Evolutionary conservation across 1,284 basidiomycete species (phyloP).

Genomic region (Stygiomarasmius scandens): DNA sequence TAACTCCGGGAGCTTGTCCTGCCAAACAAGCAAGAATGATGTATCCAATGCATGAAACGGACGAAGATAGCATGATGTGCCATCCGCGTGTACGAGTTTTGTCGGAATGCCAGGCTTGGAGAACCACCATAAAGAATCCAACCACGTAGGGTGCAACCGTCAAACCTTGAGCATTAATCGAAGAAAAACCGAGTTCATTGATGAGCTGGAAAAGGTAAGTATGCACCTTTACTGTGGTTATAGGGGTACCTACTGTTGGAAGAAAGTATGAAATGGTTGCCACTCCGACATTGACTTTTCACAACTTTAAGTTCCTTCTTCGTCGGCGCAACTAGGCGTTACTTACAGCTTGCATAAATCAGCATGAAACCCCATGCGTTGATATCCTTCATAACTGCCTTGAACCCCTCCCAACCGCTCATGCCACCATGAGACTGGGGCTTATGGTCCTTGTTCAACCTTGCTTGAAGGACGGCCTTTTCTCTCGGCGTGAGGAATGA

Average conservation of each 20-base stretch:
- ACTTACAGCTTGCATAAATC: slow-evolving; percentile 55
- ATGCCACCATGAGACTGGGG: slow-evolving; percentile 59
- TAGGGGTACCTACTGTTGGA: slow-evolving; percentile 47
- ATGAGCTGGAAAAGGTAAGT: slow-evolving; percentile 41
- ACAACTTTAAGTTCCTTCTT: background rate
- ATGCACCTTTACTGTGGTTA: background rate
- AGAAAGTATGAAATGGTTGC: slow-evolving; percentile 57
- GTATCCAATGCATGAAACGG: slow-evolving; percentile 49
- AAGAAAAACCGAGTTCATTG: slow-evolving; percentile 53
- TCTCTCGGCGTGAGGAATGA: slow-evolving; percentile 45
- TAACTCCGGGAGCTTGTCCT: slow-evolving; percentile 41
- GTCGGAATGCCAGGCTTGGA: slow-evolving; percentile 57
- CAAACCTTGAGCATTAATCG: slow-evolving; percentile 56
- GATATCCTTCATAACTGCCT: slow-evolving; percentile 47
- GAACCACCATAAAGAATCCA: slow-evolving; percentile 55
- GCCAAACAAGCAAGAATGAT: slow-evolving; percentile 39
- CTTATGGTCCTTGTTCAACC: slow-evolving; percentile 54
- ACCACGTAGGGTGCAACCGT: slow-evolving; percentile 58
- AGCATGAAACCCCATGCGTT: slow-evolving; percentile 55
- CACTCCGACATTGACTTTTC: slow-evolving; percentile 54
- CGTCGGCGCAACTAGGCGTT: background rate
- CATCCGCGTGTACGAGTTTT: slow-evolving; percentile 53
- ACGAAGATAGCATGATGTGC: slow-evolving; percentile 52
- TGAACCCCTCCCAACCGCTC: slow-evolving; percentile 56
- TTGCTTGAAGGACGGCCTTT: slow-evolving; percentile 56